phyloP scores from a whole-genome alignment of 2,329 filamentous ascomycete genomes.

The Fusarium nurragi region DNA sequence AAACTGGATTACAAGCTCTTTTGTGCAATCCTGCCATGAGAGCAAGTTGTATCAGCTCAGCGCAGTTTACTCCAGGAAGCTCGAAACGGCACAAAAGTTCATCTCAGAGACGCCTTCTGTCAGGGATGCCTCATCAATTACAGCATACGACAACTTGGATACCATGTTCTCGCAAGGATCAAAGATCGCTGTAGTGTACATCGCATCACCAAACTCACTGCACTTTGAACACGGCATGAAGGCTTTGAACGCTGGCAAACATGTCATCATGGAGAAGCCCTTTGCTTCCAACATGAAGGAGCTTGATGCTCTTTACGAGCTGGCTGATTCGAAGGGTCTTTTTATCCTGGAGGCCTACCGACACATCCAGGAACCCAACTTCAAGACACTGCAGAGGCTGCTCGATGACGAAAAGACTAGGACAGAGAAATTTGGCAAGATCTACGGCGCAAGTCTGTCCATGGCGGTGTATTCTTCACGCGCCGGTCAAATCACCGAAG shows the following conservation, averaged over 20 bases:
- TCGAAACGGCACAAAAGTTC: slow-evolving; percentile 26
- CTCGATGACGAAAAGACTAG: slow-evolving; percentile 27
- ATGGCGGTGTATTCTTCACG: slow-evolving; percentile 29
- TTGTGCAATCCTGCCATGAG: slow-evolving; percentile 34
- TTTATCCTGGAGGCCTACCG: slow-evolving; percentile 33
- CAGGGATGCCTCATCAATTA: neutral
- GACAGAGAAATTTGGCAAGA: slow-evolving; percentile 13
- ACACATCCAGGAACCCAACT: slow-evolving; percentile 38
- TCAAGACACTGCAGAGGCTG: slow-evolving; percentile 22
- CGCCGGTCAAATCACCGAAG: slow-evolving; percentile 8
- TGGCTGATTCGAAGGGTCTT: slow-evolving; percentile 26
- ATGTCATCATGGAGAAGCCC: slow-evolving; percentile 35
- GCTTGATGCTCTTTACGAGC: slow-evolving; percentile 17
- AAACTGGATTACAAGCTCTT: slow-evolving; percentile 37
- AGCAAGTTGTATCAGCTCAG: slow-evolving; percentile 23
- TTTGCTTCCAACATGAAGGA: slow-evolving; percentile 30
- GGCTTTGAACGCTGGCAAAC: slow-evolving; percentile 15
- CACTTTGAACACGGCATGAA: slow-evolving; percentile 30
- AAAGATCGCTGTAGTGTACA: slow-evolving; percentile 23
- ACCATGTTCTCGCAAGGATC: slow-evolving; percentile 12
- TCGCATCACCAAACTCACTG: slow-evolving; percentile 34
- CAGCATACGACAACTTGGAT: slow-evolving; percentile 22
- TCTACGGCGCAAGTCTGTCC: slow-evolving; percentile 25
- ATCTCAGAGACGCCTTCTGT: slow-evolving; percentile 28
- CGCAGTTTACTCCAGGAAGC: slow-evolving; percentile 30